These are phyloP conservation scores for Neurospora sp. DNA, from an alignment of 495 filamentous ascomycete genomes.

Conservation along the genomic window DNA sequence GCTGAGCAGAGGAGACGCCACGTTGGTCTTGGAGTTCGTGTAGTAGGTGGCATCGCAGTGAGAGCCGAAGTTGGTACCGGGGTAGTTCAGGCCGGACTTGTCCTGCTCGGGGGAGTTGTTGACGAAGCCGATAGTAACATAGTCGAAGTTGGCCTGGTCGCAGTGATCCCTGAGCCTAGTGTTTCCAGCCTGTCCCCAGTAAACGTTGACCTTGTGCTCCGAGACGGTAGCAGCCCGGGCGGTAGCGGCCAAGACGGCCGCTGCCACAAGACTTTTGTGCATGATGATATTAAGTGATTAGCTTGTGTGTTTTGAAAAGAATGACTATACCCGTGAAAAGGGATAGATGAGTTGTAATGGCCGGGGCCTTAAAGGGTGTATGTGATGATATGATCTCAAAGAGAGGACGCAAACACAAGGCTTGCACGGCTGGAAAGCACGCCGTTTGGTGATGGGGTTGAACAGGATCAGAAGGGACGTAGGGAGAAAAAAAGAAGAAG, in stretches of 20 bases:
- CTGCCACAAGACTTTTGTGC: conserved; percentile 20
- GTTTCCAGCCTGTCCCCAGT: conserved; percentile 26
- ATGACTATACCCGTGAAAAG: conserved; percentile 12
- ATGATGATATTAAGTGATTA: neutral
- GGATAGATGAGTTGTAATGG: conserved; percentile 11
- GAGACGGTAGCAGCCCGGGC: conserved; percentile 13
- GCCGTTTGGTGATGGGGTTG: conserved; percentile 26
- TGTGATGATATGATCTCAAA: conserved; percentile 19
- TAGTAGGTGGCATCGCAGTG: conserved; percentile 27
- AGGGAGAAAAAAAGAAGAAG: neutral
- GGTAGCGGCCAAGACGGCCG: conserved; percentile 24
- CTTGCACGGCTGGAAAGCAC: conserved; percentile 30
- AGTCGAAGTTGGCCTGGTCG: conserved; percentile 25
- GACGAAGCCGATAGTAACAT: conserved; percentile 32
- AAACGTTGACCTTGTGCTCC: conserved; percentile 20
- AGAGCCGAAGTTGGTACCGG: conserved; percentile 31
- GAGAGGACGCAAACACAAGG: conserved; percentile 40
- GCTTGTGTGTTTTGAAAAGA: neutral
- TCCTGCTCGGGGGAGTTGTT: conserved; percentile 31
- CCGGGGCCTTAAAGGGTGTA: conserved; percentile 25
- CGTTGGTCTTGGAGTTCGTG: conserved; percentile 16
- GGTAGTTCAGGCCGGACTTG: conserved; percentile 20
- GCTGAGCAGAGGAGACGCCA: conserved; percentile 27
- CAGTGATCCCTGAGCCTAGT: conserved; percentile 21
- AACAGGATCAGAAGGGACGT: conserved; percentile 12